A percentile compares a stretch with the other conserved stretches of the same genome.
phyloP scores from a whole-genome alignment of 805 yeast genomes.

The Millerozyma miso region DNA sequence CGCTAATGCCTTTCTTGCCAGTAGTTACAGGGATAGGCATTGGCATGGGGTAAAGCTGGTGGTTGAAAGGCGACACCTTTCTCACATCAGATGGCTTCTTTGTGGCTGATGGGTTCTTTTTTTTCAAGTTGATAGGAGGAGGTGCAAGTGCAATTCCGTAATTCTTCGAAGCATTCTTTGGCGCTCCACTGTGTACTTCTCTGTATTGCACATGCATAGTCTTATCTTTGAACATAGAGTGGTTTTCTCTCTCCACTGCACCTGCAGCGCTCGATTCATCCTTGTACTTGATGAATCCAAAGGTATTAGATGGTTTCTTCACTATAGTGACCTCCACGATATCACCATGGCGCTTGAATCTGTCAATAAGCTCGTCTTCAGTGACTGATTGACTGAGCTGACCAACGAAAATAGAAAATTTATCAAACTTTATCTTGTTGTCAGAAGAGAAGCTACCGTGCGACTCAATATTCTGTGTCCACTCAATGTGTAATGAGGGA shows the following conservation, averaged over 20 bases:
- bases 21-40: slow-evolving; percentile 1
- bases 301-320: slow-evolving; percentile 46
- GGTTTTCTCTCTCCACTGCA: slow-evolving; percentile 84
- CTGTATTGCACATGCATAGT: slow-evolving; percentile 85
- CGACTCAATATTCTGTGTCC: slow-evolving; percentile 82
- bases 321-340: slow-evolving; percentile 55
- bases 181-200: slow-evolving; percentile 39
- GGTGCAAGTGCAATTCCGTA: slow-evolving; percentile 59
- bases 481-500: slow-evolving; percentile 59
- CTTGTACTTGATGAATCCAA: slow-evolving; percentile 69
- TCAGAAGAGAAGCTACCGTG: slow-evolving; percentile 10
- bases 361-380: slow-evolving; percentile 48
- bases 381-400: slow-evolving; percentile 57
- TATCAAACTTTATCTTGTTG: slow-evolving; percentile 43
- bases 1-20: slow-evolving; percentile 9
- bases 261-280: slow-evolving; percentile 74
- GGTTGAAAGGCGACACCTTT: slow-evolving; percentile 3
- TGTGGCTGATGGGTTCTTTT: slow-evolving; percentile 4
- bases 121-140: slow-evolving; percentile 66
- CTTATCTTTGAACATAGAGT: slow-evolving; percentile 64
- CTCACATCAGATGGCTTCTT: slow-evolving; percentile 1
- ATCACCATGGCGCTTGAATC: slow-evolving; percentile 67
- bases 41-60: slow-evolving; percentile 6
- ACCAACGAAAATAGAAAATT: slow-evolving; percentile 73
- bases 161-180: background rate